phyloP scores from a whole-genome alignment of 805 yeast genomes.

The Grigorovia transvaalensis region DNA sequence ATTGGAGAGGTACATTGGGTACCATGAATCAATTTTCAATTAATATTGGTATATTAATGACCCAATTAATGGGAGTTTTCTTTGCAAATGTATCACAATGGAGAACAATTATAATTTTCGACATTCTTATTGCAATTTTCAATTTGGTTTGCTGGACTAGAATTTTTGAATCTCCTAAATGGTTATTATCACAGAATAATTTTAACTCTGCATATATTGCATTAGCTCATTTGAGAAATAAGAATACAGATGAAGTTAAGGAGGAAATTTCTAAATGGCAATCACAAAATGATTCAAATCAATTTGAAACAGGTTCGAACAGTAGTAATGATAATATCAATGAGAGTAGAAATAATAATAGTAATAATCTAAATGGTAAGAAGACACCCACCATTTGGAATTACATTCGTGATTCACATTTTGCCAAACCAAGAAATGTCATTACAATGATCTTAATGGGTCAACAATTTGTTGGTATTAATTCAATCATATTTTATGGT shows the following conservation, averaged over 20 bases:
- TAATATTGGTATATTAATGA: constrained; percentile 71
- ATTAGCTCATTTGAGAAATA: constrained; percentile 27
- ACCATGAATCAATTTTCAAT: constrained; percentile 82
- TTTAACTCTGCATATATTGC: constrained; percentile 32
- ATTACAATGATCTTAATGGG: constrained; percentile 67
- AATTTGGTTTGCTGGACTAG: constrained; percentile 37
- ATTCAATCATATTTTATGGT: constrained; percentile 87
- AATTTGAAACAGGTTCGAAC: background rate
- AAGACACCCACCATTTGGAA: constrained; percentile 17
- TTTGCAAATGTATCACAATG: constrained; percentile 61
- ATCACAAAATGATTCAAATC: background rate
- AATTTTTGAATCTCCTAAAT: constrained; percentile 72
- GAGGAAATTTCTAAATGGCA: constrained; percentile 17
- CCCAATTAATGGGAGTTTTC: constrained; percentile 62
- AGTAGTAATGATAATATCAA: background rate
- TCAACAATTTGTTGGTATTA: constrained; percentile 90
- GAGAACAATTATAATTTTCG: constrained; percentile 62
- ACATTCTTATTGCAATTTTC: constrained; percentile 41
- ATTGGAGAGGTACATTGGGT: constrained; percentile 68
- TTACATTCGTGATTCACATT: constrained; percentile 45
- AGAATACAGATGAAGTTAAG: constrained; percentile 8
- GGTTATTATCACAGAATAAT: constrained; percentile 39
- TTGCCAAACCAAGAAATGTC: constrained; percentile 47
- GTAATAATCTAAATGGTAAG: background rate
- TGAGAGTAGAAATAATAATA: background rate